phyloP scores from a whole-genome alignment of 306 rosid genomes.

The Myrica gale region DNA sequence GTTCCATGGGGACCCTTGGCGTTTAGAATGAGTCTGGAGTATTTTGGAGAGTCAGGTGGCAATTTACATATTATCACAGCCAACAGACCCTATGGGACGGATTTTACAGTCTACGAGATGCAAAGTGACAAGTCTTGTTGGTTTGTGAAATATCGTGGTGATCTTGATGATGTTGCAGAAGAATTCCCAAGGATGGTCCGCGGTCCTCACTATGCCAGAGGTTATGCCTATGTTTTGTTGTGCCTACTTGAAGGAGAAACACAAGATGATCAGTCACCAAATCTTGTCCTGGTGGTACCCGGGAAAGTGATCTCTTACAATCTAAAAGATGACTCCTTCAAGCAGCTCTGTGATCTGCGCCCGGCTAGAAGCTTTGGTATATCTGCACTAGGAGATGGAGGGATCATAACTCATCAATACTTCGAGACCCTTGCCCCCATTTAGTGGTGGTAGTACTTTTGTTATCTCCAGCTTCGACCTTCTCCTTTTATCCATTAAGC shows the following conservation, averaged over 20 bases:
- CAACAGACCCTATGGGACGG: background rate
- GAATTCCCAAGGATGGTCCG: background rate
- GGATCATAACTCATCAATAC: background rate
- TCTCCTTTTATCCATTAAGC: too few species aligned
- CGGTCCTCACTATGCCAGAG: background rate
- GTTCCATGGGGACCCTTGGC: background rate
- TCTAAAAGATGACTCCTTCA: background rate
- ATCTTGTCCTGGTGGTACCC: background rate
- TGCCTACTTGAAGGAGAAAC: constrained; percentile 2
- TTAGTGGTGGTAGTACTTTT: background rate
- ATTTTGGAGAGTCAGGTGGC: constrained; percentile 17
- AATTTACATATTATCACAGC: constrained; percentile 7
- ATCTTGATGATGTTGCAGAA: background rate
- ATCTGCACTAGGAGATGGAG: background rate
- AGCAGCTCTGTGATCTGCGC: background rate
- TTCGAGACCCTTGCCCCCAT: constrained; percentile 7
- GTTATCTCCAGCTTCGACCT: too few species aligned
- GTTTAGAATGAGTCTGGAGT: background rate
- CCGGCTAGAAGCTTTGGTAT: background rate
- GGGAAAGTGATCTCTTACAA: constrained; percentile 8
- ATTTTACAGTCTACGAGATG: constrained; percentile 16
- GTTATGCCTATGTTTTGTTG: background rate
- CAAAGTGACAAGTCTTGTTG: constrained; percentile 22
- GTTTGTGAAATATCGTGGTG: constrained; percentile 13
- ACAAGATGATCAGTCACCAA: background rate